phyloP scores from a whole-genome alignment of 257 asterid species.

The Fraxinus pennsylvanica region DNA sequence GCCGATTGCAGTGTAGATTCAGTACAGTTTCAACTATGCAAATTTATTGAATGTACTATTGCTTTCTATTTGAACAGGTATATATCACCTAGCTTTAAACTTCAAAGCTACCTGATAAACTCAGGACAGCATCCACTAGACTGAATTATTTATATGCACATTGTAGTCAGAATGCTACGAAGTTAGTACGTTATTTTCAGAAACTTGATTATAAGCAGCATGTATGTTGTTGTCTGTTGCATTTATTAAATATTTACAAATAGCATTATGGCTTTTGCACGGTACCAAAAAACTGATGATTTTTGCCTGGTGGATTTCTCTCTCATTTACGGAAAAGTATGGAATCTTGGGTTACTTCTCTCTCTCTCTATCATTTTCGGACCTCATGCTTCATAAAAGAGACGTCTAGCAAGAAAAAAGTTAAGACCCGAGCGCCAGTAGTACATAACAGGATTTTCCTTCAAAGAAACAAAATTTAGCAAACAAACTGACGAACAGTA shows the following conservation, averaged over 20 bases:
- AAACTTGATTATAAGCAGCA: not conserved
- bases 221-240: too few relatives aligned
- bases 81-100: not conserved
- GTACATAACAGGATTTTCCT: too few relatives aligned
- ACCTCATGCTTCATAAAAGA: too few relatives aligned
- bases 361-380: too few relatives aligned
- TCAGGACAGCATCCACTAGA: not conserved
- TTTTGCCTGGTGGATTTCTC: not conserved
- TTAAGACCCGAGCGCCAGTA: too few relatives aligned
- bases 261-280: too few relatives aligned
- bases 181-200: not conserved
- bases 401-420: too few relatives aligned
- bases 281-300: too few relatives aligned
- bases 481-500: too few relatives aligned
- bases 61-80: conserved; percentile 1
- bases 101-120: not conserved
- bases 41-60: conserved; percentile 22
- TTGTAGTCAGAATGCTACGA: not conserved
- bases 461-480: too few relatives aligned
- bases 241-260: too few relatives aligned
- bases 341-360: not conserved
- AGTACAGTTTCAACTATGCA: not conserved
- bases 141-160: not conserved
- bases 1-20: conserved; percentile 44
- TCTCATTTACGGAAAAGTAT: too few relatives aligned